phyloP scores from a whole-genome alignment of 495 filamentous ascomycete genomes.

The Penicillium desertorum region DNA sequence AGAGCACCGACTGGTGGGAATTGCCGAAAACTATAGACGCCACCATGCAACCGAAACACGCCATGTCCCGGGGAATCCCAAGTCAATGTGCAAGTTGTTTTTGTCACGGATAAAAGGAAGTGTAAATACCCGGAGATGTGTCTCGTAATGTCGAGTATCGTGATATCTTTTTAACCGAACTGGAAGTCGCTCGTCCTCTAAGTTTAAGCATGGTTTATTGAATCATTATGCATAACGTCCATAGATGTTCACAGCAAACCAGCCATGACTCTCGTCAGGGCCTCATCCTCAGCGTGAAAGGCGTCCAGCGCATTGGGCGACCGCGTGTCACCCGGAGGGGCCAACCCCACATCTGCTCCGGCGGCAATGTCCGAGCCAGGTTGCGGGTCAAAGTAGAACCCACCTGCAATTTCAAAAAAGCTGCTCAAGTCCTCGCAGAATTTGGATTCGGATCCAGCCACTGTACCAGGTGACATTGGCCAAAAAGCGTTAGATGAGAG shows the following conservation, averaged over 20 bases:
- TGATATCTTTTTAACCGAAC: slow-evolving; percentile 1
- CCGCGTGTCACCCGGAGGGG: slow-evolving; percentile 7
- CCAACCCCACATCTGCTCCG: slow-evolving; percentile 18
- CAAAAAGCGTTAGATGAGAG: slow-evolving; percentile 20
- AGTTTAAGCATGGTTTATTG: neutral
- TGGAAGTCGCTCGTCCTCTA: neutral
- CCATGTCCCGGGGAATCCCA: neutral
- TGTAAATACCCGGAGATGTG: neutral
- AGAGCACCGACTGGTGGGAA: slow-evolving; percentile 25
- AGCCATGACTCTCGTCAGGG: slow-evolving; percentile 43
- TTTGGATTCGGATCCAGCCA: slow-evolving; percentile 20
- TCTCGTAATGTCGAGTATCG: neutral
- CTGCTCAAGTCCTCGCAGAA: slow-evolving; percentile 43
- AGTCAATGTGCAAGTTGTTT: slow-evolving; percentile 3
- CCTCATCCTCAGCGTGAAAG: slow-evolving; percentile 45
- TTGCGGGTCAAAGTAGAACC: slow-evolving; percentile 37
- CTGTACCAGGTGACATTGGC: slow-evolving; percentile 22
- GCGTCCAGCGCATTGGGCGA: slow-evolving; percentile 25
- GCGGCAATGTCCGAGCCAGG: slow-evolving; percentile 11
- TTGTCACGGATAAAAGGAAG: slow-evolving; percentile 11
- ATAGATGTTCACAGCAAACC: slow-evolving; percentile 32
- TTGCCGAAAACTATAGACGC: neutral
- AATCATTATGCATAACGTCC: neutral
- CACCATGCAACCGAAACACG: slow-evolving; percentile 7
- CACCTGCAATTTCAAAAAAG: slow-evolving; percentile 47